Base-by-base conservation (phyloP, 176 grass and related monocot genomes). In the Stipa capillata region DNA sequence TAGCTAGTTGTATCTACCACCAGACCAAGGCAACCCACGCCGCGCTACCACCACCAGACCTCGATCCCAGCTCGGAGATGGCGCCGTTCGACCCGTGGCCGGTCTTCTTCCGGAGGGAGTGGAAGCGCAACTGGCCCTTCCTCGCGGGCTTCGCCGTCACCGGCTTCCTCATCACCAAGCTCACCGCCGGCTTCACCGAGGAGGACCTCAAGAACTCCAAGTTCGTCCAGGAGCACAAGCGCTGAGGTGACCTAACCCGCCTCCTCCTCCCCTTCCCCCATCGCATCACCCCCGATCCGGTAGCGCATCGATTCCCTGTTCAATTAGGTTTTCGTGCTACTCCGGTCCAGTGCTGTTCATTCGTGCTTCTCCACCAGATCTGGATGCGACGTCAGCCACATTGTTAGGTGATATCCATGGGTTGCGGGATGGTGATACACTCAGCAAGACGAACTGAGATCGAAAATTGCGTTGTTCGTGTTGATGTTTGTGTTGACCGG, bases 31-130 rank as follows among this genome's bases (percentile, higher is more conserved):
- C n/a, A n/a, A n/a, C n/a, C n/a, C n/a, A n/a, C n/a, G n/a, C n/a
- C n/a, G n/a, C n/a, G n/a, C n/a, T n/a, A n/a, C n/a, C n/a, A n/a
- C n/a, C n/a, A n/a, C n/a, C n/a, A n/a, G n/a, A n/a, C n/a, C n/a
- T 29, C 55, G 12, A 65, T 21, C 62, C 20, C 72, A 44, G 40
- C 45, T 37, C 9, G 39, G 49, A 43, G 21, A 69, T 69, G 68
- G 16, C 72, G 84, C 68, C 69, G 54, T 97, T 93, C 80, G 91
- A 93, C 70, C 91, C 89, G 28, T 97, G 91, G 89, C 89, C 91
- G 29, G 91, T 97, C 10, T 97, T 93, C 91, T 93, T 97, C 86
- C 75, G 77, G 79, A 24, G 94, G 36, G 94, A 93, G 94, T 93
- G 76, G 47, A 60, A 20, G 25, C 91, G 91, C 58, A 93, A 81